phyloP scores from a whole-genome alignment of 371 early-diverging fungal genomes.

The Mucor circinelloides region DNA sequence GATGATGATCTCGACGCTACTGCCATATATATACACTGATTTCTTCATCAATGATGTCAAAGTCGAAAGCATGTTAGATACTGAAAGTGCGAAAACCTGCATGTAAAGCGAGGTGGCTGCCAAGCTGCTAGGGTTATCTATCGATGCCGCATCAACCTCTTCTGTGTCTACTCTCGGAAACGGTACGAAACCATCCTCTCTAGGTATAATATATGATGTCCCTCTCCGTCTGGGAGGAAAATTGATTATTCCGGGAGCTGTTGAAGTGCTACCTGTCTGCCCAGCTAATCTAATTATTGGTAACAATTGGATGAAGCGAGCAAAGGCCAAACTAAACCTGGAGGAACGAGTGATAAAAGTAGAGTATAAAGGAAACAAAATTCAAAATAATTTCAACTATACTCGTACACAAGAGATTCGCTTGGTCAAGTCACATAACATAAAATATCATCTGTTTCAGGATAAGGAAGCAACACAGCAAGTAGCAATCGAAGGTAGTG shows the following conservation, averaged over 20 bases:
- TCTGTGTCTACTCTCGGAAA: conserved; percentile 4
- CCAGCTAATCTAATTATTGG: conserved; percentile 1
- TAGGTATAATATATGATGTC: too few species aligned
- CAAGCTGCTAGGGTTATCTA: background rate
- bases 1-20: conserved; percentile 6
- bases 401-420: too few species aligned
- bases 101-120: conserved; percentile 3
- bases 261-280: conserved; percentile 2
- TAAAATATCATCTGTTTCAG: too few species aligned
- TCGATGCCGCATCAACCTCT: background rate
- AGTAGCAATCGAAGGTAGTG: too few species aligned
- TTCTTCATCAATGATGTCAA: background rate
- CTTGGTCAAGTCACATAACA: too few species aligned
- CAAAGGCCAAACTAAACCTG: background rate
- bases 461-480: too few species aligned
- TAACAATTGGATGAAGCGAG: background rate
- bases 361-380: background rate
- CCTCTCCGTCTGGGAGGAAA: background rate
- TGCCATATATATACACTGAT: background rate
- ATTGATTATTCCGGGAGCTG: background rate
- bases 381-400: too few species aligned
- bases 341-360: background rate
- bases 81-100: background rate
- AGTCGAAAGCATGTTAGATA: background rate
- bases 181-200: conserved; percentile 4